Conservation (phyloP, 495 filamentous ascomycete genomes). For the Xylaria palmicola region DNA sequence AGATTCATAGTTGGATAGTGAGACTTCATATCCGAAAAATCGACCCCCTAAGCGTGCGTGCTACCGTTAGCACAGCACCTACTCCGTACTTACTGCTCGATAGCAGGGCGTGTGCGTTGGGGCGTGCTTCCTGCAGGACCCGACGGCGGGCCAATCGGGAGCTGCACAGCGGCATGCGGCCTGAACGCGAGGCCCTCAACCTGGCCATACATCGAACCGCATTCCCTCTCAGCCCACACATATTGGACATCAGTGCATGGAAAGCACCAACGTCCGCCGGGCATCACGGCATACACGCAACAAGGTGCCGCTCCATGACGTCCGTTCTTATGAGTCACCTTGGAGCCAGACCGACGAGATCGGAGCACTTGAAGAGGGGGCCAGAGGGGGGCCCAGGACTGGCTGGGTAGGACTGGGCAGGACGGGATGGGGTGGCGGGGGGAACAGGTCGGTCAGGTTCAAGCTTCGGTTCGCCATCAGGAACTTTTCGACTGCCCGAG, state of each 20-base stretch:
- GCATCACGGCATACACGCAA: constrained; percentile 18
- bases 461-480: background rate
- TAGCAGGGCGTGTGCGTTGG: constrained; percentile 10
- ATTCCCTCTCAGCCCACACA: constrained; percentile 17
- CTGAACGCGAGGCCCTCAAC: constrained; percentile 16
- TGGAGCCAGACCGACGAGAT: constrained; percentile 6
- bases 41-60: too few relatives aligned
- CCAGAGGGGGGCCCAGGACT: too few relatives aligned
- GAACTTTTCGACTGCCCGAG: background rate
- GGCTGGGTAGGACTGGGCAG: too few relatives aligned
- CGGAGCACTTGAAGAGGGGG: constrained; percentile 7
- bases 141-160: constrained; percentile 14
- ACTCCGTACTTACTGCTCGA: too few relatives aligned
- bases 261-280: constrained; percentile 11
- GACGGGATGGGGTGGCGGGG: too few relatives aligned
- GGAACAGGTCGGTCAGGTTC: background rate
- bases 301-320: constrained; percentile 11
- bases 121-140: constrained; percentile 5
- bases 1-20: too few relatives aligned
- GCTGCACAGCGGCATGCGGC: constrained; percentile 10
- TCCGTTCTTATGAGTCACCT: constrained; percentile 18
- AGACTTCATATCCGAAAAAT: too few relatives aligned
- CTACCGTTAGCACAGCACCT: too few relatives aligned
- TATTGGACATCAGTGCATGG: constrained; percentile 23
- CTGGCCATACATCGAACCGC: constrained; percentile 10